These are phyloP conservation scores for Tolypocladium inflatum DNA, from an alignment of 2,329 filamentous ascomycete genomes.

Conservation along the genomic window DNA sequence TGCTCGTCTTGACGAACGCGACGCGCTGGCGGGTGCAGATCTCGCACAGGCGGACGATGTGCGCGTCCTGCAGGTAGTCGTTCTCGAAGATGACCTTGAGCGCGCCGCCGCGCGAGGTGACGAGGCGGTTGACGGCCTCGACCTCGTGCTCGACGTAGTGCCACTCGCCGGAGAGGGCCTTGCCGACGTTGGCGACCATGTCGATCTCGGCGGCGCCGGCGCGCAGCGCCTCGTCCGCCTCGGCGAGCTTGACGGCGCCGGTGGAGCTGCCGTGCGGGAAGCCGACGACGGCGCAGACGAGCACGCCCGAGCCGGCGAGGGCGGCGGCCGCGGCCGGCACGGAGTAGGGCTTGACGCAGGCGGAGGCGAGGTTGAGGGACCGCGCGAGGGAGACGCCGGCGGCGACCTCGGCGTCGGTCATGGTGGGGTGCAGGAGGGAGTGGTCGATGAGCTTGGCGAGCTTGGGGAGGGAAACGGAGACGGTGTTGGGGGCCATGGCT, in stretches of 20 bases:
- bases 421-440: conserved; percentile 50
- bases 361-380: conserved; percentile 40
- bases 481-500: conserved; percentile 8
- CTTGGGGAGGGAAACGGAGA: conserved; percentile 32
- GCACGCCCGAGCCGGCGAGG: conserved; percentile 38
- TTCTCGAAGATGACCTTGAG: conserved; percentile 57
- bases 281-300: conserved; percentile 48
- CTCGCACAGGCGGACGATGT: conserved; percentile 42
- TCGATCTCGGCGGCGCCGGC: conserved; percentile 46
- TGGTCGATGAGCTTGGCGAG: conserved; percentile 50
- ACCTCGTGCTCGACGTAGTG: conserved; percentile 46
- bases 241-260: conserved; percentile 41
- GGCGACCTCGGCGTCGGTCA: conserved; percentile 45
- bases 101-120: conserved; percentile 27
- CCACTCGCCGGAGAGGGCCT: conserved; percentile 47
- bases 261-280: conserved; percentile 52
- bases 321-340: conserved; percentile 36
- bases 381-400: conserved; percentile 37
- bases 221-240: conserved; percentile 36
- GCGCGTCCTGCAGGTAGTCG: conserved; percentile 39
- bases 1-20: conserved; percentile 51
- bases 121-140: conserved; percentile 35
- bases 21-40: conserved; percentile 43
- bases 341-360: conserved; percentile 48
- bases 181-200: conserved; percentile 53